Evolutionary conservation across 148 eudicot genomes (phyloP).

Genomic region (Cornus florida): DNA sequence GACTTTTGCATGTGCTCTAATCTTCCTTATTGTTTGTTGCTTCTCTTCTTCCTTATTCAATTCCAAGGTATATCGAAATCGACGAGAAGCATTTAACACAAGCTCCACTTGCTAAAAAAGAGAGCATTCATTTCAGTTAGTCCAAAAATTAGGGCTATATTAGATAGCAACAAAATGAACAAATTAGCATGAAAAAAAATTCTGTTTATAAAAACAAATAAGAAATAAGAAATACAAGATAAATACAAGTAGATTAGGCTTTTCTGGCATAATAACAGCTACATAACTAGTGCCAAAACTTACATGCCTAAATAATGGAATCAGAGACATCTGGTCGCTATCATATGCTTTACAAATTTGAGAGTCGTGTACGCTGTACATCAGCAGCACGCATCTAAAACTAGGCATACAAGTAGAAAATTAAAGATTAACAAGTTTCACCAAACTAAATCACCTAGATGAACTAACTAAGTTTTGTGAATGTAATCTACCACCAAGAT

Average conservation of each 20-base stretch:
- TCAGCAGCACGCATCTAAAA: background rate
- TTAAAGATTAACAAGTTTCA: background rate
- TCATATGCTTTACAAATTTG: too few species aligned
- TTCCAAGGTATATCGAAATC: constrained; percentile 90
- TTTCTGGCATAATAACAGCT: too few species aligned
- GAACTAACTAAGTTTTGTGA: background rate
- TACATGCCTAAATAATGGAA: too few species aligned
- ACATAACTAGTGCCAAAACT: too few species aligned
- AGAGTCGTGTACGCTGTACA: background rate
- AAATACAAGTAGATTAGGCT: too few species aligned
- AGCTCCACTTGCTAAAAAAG: constrained; percentile 85
- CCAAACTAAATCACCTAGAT: background rate
- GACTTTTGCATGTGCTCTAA: constrained; percentile 91
- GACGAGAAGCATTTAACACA: constrained; percentile 88
- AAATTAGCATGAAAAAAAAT: background rate
- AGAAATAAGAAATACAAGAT: too few species aligned
- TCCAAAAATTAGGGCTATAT: background rate
- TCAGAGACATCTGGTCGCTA: too few species aligned
- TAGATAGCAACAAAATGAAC: background rate
- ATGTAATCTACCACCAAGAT: background rate
- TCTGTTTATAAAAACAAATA: too few species aligned
- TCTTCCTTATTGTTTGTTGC: constrained; percentile 63
- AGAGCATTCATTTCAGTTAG: constrained; percentile 14
- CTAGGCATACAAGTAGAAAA: background rate
- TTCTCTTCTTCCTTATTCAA: constrained; percentile 90